Evolutionary conservation across 345 rosid genomes (phyloP).

Genomic region (Combretum micranthum): DNA sequence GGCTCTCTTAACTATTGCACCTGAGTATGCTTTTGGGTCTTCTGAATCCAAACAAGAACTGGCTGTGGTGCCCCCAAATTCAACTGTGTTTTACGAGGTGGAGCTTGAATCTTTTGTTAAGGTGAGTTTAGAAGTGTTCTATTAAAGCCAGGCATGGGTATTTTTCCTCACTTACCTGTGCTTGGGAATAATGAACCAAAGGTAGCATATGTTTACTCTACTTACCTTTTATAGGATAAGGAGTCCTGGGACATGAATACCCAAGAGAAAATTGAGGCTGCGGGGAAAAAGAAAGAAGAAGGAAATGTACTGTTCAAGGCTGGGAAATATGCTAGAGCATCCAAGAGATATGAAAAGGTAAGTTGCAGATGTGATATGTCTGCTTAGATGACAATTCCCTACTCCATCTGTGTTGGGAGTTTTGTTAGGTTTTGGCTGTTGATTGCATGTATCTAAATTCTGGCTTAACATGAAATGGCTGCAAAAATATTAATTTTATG

Average conservation of each 20-base stretch:
- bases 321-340: slow-evolving; percentile 69
- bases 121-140: slow-evolving; percentile 25
- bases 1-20: slow-evolving; percentile 58
- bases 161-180: background rate
- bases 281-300: slow-evolving; percentile 89
- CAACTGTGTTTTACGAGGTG: slow-evolving; percentile 66
- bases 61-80: slow-evolving; percentile 66
- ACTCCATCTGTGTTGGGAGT: background rate
- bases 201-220: background rate
- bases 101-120: slow-evolving; percentile 70
- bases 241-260: slow-evolving; percentile 99
- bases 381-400: background rate
- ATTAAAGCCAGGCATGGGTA: background rate
- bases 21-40: slow-evolving; percentile 83
- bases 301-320: slow-evolving; percentile 77
- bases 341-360: slow-evolving; percentile 92
- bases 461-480: too few relatives aligned
- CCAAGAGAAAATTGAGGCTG: slow-evolving; percentile 79
- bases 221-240: slow-evolving; percentile 43
- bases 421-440: background rate
- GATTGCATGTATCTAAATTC: too few relatives aligned
- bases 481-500: too few relatives aligned
- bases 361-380: background rate
- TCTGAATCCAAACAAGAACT: slow-evolving; percentile 65
- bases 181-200: background rate